phyloP scores from a whole-genome alignment of 768 basidiomycete species.

The Lactifluus echinatus region DNA sequence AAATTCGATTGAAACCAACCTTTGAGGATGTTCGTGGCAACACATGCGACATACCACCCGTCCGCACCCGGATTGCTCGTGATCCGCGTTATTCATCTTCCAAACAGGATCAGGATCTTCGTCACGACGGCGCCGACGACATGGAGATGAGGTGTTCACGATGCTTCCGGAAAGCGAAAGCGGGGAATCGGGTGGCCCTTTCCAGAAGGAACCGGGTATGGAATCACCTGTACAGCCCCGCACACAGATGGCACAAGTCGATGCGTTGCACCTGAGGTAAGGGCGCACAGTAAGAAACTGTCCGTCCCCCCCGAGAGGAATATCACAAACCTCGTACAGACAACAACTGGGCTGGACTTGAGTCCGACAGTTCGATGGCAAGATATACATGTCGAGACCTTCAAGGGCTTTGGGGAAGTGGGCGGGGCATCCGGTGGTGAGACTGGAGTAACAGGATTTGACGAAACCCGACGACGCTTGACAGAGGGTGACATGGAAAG shows the following conservation, averaged over 20 bases:
- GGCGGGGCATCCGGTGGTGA: neutral
- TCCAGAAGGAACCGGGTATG: conserved; percentile 26
- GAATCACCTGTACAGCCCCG: conserved; percentile 35
- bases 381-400: neutral
- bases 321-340: conserved; percentile 8
- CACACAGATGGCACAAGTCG: conserved; percentile 38
- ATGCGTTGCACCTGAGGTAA: conserved; percentile 30
- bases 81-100: neutral
- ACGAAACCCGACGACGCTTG: conserved; percentile 11
- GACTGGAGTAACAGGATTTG: neutral
- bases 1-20: conserved; percentile 25
- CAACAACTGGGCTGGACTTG: conserved; percentile 5
- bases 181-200: conserved; percentile 27
- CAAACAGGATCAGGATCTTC: neutral
- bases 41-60: conserved; percentile 37
- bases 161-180: conserved; percentile 25
- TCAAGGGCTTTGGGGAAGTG: neutral
- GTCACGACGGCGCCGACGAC: conserved; percentile 11
- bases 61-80: conserved; percentile 31
- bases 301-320: neutral
- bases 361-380: conserved; percentile 10
- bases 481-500: neutral
- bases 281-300: neutral
- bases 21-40: conserved; percentile 35
- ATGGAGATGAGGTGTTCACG: neutral